phyloP scores from a whole-genome alignment of 1,284 basidiomycete species.

The Coniophora puteana region DNA sequence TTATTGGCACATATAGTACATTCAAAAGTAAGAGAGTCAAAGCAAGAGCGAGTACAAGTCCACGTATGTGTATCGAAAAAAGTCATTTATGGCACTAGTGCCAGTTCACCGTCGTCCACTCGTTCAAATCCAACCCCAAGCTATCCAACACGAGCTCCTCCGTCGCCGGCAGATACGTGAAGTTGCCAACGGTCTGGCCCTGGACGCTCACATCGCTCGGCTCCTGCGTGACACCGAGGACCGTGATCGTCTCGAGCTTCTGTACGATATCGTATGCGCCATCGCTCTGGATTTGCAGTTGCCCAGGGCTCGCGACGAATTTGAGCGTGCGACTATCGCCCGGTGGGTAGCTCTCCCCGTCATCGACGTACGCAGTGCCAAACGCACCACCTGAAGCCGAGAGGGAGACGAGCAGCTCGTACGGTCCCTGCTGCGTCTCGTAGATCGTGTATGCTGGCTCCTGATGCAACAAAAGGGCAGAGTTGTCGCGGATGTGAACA shows the following conservation, averaged over 20 bases:
- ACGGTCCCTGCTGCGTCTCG: slow-evolving; percentile 44
- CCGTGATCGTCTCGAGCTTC: slow-evolving; percentile 39
- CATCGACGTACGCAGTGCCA: slow-evolving; percentile 52
- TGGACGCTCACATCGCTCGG: slow-evolving; percentile 36
- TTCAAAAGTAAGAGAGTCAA: too few species aligned
- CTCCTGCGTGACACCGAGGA: slow-evolving; percentile 57
- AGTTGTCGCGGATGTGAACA: slow-evolving; percentile 54
- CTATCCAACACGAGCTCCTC: slow-evolving; percentile 30
- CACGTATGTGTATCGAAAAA: too few species aligned
- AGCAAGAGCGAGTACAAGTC: too few species aligned
- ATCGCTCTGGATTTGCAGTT: slow-evolving; percentile 31
- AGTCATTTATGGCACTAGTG: too few species aligned
- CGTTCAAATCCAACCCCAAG: slow-evolving; percentile 34
- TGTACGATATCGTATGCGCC: slow-evolving; percentile 43
- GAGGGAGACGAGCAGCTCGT: slow-evolving; percentile 44
- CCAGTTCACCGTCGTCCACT: slow-evolving; percentile 18
- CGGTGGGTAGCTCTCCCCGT: slow-evolving; percentile 49
- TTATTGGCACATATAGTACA: too few species aligned
- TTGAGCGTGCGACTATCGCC: slow-evolving; percentile 43
- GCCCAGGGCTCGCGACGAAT: slow-evolving; percentile 31
- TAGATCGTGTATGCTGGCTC: slow-evolving; percentile 46
- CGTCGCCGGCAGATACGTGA: slow-evolving; percentile 29
- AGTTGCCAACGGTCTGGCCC: slow-evolving; percentile 24
- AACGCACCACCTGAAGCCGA: slow-evolving; percentile 37
- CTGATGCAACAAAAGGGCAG: slow-evolving; percentile 43